phyloP scores from a whole-genome alignment of 2,329 filamentous ascomycete species.

The Paraconiothyrium brasiliense region DNA sequence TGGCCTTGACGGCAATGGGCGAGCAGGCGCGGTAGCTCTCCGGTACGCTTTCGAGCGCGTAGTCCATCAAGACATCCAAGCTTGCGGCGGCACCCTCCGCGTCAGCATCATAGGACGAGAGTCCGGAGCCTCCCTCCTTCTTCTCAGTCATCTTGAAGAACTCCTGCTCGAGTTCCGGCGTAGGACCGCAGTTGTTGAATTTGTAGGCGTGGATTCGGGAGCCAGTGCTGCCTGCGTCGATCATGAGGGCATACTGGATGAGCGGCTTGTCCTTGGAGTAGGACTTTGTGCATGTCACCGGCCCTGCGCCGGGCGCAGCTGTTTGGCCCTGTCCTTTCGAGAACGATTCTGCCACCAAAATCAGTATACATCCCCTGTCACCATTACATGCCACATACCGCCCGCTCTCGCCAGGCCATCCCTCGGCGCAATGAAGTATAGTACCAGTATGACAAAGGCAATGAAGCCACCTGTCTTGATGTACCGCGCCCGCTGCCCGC shows the following conservation, averaged over 20 bases:
- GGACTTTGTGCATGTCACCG: conserved; percentile 79
- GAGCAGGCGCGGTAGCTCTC: conserved; percentile 91
- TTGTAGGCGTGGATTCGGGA: conserved; percentile 98
- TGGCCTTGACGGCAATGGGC: conserved; percentile 97
- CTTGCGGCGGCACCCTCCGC: conserved; percentile 88
- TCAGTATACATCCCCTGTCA: conserved; percentile 14
- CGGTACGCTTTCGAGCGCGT: conserved; percentile 84
- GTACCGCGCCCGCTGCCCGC: conserved; percentile 68
- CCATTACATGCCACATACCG: conserved; percentile 28
- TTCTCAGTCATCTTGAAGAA: conserved; percentile 94
- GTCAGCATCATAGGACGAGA: conserved; percentile 89
- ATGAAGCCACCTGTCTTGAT: conserved; percentile 70
- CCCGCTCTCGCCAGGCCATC: conserved; percentile 37
- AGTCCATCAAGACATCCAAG: conserved; percentile 85
- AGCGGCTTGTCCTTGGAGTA: conserved; percentile 89
- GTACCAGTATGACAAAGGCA: conserved; percentile 65
- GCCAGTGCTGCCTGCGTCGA: conserved; percentile 96
- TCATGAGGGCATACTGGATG: conserved; percentile 98
- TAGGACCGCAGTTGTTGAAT: conserved; percentile 97
- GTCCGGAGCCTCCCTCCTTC: conserved; percentile 76
- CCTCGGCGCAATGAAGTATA: conserved; percentile 64
- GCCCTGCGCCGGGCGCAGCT: conserved; percentile 66
- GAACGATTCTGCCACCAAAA: conserved; percentile 27
- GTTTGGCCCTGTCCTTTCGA: conserved; percentile 51
- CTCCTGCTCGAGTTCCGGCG: conserved; percentile 93